phyloP scores from a whole-genome alignment of 345 rosid species.

The Euphorbia peplus region DNA sequence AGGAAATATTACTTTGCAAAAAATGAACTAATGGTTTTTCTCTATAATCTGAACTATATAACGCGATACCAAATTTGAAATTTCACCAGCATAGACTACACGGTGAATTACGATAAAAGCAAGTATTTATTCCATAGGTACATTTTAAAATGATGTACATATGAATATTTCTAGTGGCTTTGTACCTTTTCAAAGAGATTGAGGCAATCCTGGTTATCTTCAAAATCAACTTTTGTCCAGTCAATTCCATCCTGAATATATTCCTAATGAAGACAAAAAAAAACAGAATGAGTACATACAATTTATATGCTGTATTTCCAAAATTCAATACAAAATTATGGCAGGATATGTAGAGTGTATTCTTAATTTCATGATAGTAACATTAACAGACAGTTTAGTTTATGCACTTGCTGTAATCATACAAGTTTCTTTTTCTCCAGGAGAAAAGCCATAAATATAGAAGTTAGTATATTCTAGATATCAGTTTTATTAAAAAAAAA shows the following conservation, averaged over 20 bases:
- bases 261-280: conserved; percentile 50
- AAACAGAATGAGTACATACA: conserved; percentile 5
- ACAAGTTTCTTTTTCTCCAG: not conserved
- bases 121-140: not conserved
- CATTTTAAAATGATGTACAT: not conserved
- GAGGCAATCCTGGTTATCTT: conserved; percentile 97
- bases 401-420: not conserved
- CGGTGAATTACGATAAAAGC: not conserved
- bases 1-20: not conserved
- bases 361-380: not conserved
- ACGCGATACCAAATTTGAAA: not conserved
- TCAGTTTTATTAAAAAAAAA: not conserved
- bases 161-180: not conserved
- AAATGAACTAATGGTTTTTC: not conserved
- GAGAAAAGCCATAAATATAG: not conserved
- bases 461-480: not conserved
- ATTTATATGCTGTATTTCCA: not conserved
- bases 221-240: conserved; percentile 96
- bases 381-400: not conserved
- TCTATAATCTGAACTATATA: not conserved
- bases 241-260: conserved; percentile 98
- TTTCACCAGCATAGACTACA: not conserved
- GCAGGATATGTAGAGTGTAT: not conserved
- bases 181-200: conserved; percentile 96
- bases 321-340: not conserved